These are phyloP conservation scores for Fusarium dlaminii DNA, from an alignment of 2,329 filamentous ascomycete genomes.

Conservation along the genomic window DNA sequence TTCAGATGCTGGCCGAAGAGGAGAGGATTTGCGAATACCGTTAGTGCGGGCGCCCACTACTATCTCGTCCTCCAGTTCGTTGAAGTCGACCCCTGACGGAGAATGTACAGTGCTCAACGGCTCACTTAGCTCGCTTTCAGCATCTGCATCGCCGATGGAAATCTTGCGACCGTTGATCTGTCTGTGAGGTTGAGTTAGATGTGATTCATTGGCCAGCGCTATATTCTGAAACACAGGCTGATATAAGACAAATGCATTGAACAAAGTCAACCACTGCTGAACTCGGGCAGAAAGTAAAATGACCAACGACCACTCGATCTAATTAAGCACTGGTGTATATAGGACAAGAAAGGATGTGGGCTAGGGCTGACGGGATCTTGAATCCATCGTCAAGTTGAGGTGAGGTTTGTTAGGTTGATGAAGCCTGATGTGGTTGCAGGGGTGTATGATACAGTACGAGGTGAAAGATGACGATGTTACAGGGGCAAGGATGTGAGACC, in stretches of 20 bases:
- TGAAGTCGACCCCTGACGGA: conserved; percentile 50
- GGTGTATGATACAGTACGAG: conserved; percentile 10
- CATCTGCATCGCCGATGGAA: conserved; percentile 51
- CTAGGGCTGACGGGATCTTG: background rate
- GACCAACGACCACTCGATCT: background rate
- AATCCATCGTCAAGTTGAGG: background rate
- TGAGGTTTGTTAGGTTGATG: background rate
- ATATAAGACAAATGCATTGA: background rate
- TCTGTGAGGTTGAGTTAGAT: conserved; percentile 42
- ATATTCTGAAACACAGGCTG: background rate
- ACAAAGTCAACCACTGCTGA: background rate
- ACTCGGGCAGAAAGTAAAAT: background rate
- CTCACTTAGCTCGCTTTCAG: conserved; percentile 56
- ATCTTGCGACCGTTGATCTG: conserved; percentile 43
- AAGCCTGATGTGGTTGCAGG: conserved; percentile 13
- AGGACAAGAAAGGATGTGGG: background rate
- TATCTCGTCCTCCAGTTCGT: conserved; percentile 62
- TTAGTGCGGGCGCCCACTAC: conserved; percentile 59
- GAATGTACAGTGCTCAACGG: conserved; percentile 49
- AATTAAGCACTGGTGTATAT: background rate
- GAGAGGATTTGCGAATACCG: conserved; percentile 49
- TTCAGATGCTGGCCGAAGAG: conserved; percentile 45
- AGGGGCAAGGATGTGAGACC: conserved; percentile 15
- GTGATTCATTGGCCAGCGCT: background rate
- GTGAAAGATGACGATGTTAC: conserved; percentile 1